Base-by-base conservation (phyloP, 768 basidiomycete genomes). In the Lactarius tabidus region DNA sequence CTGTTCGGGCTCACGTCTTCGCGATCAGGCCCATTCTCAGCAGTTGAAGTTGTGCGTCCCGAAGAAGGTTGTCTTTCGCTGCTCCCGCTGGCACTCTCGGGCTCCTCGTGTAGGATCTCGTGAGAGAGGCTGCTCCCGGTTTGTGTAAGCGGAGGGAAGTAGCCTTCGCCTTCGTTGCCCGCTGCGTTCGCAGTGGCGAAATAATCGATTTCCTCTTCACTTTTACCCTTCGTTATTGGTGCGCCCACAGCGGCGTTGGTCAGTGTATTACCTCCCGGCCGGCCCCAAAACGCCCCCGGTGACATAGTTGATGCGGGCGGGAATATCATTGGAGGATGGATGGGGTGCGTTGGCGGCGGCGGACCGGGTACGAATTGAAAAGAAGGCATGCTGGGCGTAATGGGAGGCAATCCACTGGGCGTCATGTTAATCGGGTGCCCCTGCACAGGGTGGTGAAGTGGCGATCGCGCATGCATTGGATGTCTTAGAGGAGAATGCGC, bases 311-410 rank as follows among this genome's bases (percentile, higher is more conserved):
- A 79, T 29, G 85, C 86, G 1, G 92, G 91, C 0, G 90, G 88
- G 79, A 91, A 87, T 31, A 83, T 59, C 35, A 75, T 74, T 6
- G 73, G 72, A 10, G 77, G 33, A 26, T 54, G 75, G 60, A 75
- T 71, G 6, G 79, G 64, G 10, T 79, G 79, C 9, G 62, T 43
- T 38, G 56, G 67, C 54, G 48, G 80, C 57, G 57, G 81, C 71
- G 72, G 82, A 48, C 84, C 84, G 20, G 84, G 81, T 41, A 89
- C 80, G 75, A 97, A 95, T 15, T 86, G 88, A 77, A 97, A 98
- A 6, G 93, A 87, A 1, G 96, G 96, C 95, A 98, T 98, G 66
- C 90, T 91, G 0, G 95, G 95, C n/a, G 95, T 97, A 72, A 97
- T 93, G 1, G 92, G 90, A 17, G 91, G 91, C n/a, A 94, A 77